Evolutionary conservation across 1,284 basidiomycete genomes (phyloP).

Genomic region (Filobasidium uniguttulatum): DNA sequence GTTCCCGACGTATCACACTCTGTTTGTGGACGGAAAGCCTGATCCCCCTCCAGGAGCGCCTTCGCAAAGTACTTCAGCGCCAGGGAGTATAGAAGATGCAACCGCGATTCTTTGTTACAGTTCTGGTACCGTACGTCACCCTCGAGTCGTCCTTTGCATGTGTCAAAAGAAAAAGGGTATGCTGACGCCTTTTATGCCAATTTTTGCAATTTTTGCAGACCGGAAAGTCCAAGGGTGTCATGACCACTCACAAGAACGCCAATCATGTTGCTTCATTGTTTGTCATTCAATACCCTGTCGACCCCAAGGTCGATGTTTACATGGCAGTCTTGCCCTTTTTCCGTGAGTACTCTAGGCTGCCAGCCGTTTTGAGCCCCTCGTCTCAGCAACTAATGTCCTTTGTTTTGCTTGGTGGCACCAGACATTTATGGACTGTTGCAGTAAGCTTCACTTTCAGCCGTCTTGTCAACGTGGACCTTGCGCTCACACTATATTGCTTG

Average conservation of each 20-base stretch:
- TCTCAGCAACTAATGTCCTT: constrained; percentile 40
- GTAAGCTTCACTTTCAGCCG: neutral
- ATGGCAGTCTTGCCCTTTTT: constrained; percentile 12
- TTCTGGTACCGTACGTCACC: constrained; percentile 20
- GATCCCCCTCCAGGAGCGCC: too few species aligned
- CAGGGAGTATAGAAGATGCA: constrained; percentile 21
- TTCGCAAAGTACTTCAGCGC: constrained; percentile 29
- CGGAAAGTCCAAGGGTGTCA: constrained; percentile 3
- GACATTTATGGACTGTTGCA: constrained; percentile 22
- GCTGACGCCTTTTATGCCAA: neutral
- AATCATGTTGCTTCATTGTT: constrained; percentile 7
- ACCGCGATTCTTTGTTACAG: constrained; percentile 20
- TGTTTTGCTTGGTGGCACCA: constrained; percentile 48
- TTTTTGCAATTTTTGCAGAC: neutral
- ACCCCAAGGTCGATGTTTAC: constrained; percentile 4
- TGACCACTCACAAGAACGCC: constrained; percentile 8
- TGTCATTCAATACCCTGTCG: too few species aligned
- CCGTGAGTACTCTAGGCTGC: constrained; percentile 42
- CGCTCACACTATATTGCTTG: neutral
- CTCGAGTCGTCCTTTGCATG: too few species aligned
- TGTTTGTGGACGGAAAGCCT: neutral
- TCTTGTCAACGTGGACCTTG: too few species aligned
- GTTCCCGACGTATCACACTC: constrained; percentile 15
- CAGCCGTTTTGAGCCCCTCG: constrained; percentile 17
- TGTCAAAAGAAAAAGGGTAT: neutral